Percentiles rank a stretch among this genome's conserved stretches.
These are phyloP conservation scores for Colletotrichum tamarilloi DNA, from an alignment of 2,329 filamentous ascomycete species.

Conservation along the genomic window DNA sequence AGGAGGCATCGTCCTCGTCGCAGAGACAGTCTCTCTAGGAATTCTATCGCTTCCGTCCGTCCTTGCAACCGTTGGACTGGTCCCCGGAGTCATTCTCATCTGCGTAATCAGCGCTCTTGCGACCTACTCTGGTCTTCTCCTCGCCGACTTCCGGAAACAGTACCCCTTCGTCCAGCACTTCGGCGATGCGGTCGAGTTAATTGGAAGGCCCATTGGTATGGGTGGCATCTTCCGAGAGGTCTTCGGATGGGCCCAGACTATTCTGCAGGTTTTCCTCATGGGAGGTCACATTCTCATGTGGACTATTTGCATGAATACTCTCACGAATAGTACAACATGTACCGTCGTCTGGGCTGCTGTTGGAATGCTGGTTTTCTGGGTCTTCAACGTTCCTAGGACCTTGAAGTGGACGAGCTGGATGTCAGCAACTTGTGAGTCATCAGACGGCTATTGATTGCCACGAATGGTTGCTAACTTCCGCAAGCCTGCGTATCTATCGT, in stretches of 20 bases:
- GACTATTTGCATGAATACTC: slow-evolving; percentile 74
- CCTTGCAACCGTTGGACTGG: slow-evolving; percentile 77
- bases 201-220: slow-evolving; percentile 56
- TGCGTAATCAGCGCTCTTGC: slow-evolving; percentile 75
- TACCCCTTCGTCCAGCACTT: slow-evolving; percentile 76
- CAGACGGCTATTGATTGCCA: rapidly evolving
- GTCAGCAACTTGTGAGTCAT: slow-evolving; percentile 62
- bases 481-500: slow-evolving; percentile 70
- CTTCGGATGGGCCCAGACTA: slow-evolving; percentile 68
- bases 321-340: slow-evolving; percentile 69
- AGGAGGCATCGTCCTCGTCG: slow-evolving; percentile 56
- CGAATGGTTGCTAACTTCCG: background rate
- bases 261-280: slow-evolving; percentile 76
- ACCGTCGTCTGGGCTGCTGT: slow-evolving; percentile 73
- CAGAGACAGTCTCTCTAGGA: slow-evolving; percentile 57
- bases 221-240: slow-evolving; percentile 68
- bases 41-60: slow-evolving; percentile 81
- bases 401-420: slow-evolving; percentile 71
- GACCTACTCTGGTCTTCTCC: slow-evolving; percentile 66
- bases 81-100: slow-evolving; percentile 78
- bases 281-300: slow-evolving; percentile 75
- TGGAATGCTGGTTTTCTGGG: slow-evolving; percentile 67
- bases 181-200: slow-evolving; percentile 71
- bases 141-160: slow-evolving; percentile 76
- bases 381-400: slow-evolving; percentile 70